These are phyloP conservation scores for Trichocomaceae sp. DNA, from an alignment of 2,329 filamentous ascomycete genomes.

Conservation along the genomic window DNA sequence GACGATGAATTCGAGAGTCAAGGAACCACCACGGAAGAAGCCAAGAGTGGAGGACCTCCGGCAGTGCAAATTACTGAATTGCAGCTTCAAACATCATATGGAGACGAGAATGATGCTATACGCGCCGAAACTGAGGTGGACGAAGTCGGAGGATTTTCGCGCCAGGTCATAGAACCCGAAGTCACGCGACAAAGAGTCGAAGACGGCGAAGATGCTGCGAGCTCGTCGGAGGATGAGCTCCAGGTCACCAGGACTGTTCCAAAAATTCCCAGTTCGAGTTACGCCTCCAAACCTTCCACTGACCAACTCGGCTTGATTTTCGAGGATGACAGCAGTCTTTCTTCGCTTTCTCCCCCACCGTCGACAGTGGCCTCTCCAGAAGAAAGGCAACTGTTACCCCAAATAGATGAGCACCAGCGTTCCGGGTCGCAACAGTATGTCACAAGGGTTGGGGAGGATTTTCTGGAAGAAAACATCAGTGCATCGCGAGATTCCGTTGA, in stretches of 20 bases:
- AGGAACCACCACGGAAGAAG: conserved; percentile 14
- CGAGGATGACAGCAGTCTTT: conserved; percentile 19
- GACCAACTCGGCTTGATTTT: conserved; percentile 9
- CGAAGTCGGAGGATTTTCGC: not conserved
- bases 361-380: conserved; percentile 18
- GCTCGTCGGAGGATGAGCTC: conserved; percentile 34
- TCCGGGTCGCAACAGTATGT: not conserved
- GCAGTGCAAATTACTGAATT: not conserved
- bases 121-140: not conserved
- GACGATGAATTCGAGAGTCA: conserved; percentile 37
- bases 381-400: conserved; percentile 17
- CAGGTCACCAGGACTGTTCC: conserved; percentile 23
- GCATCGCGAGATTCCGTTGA: conserved; percentile 13
- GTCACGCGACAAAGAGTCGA: not conserved
- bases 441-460: not conserved
- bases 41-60: not conserved
- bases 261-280: conserved; percentile 11
- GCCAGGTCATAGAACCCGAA: not conserved
- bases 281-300: conserved; percentile 9
- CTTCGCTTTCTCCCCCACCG: conserved; percentile 33
- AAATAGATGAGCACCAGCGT: not conserved
- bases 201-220: conserved; percentile 1
- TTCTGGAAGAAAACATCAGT: not conserved
- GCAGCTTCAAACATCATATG: not conserved
- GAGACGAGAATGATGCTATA: not conserved